phyloP scores from a whole-genome alignment of 768 basidiomycete genomes.

The Suillus ampliporus region DNA sequence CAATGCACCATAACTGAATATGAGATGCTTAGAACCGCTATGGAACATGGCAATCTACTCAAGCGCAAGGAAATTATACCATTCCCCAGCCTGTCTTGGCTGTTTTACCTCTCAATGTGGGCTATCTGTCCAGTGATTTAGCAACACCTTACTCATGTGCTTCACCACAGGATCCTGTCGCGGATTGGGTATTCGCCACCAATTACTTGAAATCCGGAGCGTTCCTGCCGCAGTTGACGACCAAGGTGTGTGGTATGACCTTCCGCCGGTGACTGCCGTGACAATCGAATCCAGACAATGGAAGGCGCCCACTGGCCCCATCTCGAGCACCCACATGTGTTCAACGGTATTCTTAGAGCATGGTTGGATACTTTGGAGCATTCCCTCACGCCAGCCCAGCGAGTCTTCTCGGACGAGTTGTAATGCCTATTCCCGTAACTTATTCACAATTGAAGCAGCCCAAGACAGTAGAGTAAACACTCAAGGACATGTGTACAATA shows the following conservation, averaged over 20 bases:
- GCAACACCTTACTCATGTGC: neutral
- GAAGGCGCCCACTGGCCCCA: slow-evolving; percentile 72
- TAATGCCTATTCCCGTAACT: neutral
- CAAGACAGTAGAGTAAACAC: neutral
- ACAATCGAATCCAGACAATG: slow-evolving; percentile 45
- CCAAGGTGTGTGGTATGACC: slow-evolving; percentile 33
- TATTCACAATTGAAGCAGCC: neutral
- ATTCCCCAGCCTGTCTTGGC: slow-evolving; percentile 48
- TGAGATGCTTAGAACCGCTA: slow-evolving; percentile 41
- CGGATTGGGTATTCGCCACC: slow-evolving; percentile 45
- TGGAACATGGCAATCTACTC: slow-evolving; percentile 42
- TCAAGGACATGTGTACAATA: slow-evolving; percentile 1
- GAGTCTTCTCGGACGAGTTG: neutral
- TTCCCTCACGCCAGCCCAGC: neutral
- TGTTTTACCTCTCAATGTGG: slow-evolving; percentile 45
- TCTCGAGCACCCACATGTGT: slow-evolving; percentile 57
- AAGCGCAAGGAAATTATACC: slow-evolving; percentile 48
- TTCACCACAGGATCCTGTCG: slow-evolving; percentile 46
- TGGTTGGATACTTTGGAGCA: slow-evolving; percentile 49
- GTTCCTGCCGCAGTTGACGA: slow-evolving; percentile 42
- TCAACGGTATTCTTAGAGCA: slow-evolving; percentile 55
- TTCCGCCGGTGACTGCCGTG: slow-evolving; percentile 44
- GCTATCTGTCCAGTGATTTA: slow-evolving; percentile 13
- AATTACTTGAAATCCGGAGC: slow-evolving; percentile 29
- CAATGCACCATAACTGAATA: neutral